A percentile compares a stretch with the other conserved stretches of the same genome.
phyloP scores from a whole-genome alignment of 495 filamentous ascomycete genomes.

The Pyrenula massariospora region DNA sequence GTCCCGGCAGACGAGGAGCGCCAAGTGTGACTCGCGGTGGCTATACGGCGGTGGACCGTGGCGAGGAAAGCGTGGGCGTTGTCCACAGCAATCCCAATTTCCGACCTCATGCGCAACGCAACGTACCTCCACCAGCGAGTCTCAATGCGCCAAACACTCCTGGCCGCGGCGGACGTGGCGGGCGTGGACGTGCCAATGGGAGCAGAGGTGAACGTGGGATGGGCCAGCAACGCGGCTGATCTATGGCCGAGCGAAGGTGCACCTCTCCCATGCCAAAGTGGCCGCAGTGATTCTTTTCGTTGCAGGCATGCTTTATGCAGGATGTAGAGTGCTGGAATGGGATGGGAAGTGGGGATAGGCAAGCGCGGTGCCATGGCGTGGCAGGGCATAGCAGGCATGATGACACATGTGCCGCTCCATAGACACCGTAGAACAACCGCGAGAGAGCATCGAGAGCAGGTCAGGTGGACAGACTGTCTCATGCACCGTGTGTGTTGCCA shows the following conservation, averaged over 20 bases:
- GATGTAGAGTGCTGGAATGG: background rate
- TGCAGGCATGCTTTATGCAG: background rate
- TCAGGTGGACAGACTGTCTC: no score
- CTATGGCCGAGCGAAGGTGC: background rate
- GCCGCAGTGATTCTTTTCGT: background rate
- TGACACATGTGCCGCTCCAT: background rate
- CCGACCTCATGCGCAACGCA: conserved; percentile 50
- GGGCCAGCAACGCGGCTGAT: background rate
- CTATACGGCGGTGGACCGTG: conserved; percentile 39
- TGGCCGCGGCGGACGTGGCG: conserved; percentile 37
- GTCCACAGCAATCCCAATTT: conserved; percentile 40
- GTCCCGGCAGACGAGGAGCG: conserved; percentile 19
- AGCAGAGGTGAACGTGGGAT: background rate
- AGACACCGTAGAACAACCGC: no score
- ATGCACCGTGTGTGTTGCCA: no score
- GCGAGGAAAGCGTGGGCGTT: conserved; percentile 35
- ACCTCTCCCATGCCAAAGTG: no score
- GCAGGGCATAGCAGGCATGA: background rate
- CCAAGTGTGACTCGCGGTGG: conserved; percentile 28
- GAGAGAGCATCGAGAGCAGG: no score
- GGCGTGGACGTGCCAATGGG: conserved; percentile 21
- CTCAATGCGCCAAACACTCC: conserved; percentile 30
- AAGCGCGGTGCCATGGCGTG: background rate
- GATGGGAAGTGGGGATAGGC: background rate
- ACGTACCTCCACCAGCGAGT: conserved; percentile 67